A percentile compares a stretch with the other conserved stretches of the same genome.
phyloP scores from a whole-genome alignment of 2,329 filamentous ascomycete genomes.

The Thyridium curvatum region DNA sequence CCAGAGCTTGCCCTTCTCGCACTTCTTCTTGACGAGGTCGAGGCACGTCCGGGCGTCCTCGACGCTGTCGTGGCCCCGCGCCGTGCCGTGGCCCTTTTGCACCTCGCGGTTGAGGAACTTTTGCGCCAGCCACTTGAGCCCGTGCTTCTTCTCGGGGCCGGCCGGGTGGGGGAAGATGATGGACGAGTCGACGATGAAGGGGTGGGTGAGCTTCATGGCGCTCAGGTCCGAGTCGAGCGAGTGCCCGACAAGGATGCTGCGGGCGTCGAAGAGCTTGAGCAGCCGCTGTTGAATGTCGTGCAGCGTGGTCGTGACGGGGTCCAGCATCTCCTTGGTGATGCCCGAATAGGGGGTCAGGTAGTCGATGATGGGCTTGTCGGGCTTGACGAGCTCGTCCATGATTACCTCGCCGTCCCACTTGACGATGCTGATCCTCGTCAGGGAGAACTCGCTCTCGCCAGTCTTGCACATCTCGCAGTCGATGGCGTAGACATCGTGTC shows the following conservation, averaged over 20 bases:
- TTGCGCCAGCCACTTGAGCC: conserved; percentile 80
- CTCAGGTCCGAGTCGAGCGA: conserved; percentile 79
- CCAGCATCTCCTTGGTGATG: conserved; percentile 81
- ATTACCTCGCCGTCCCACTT: conserved; percentile 78
- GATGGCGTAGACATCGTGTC: conserved; percentile 70
- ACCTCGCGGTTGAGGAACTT: conserved; percentile 85
- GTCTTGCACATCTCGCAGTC: conserved; percentile 99
- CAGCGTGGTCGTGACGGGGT: conserved; percentile 76
- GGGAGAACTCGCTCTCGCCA: conserved; percentile 68
- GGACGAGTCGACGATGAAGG: conserved; percentile 88
- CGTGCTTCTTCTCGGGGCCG: conserved; percentile 83
- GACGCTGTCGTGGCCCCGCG: conserved; percentile 76
- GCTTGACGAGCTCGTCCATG: conserved; percentile 89
- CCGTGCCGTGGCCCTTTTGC: conserved; percentile 65
- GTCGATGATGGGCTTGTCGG: conserved; percentile 78
- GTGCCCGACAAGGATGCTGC: conserved; percentile 72
- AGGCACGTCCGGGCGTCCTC: conserved; percentile 90
- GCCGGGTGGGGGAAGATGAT: conserved; percentile 86
- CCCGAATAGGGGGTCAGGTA: conserved; percentile 91
- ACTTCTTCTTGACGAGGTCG: conserved; percentile 91
- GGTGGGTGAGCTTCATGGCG: conserved; percentile 80
- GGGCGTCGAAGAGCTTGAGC: conserved; percentile 63
- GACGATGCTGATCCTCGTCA: conserved; percentile 84
- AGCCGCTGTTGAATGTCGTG: conserved; percentile 76
- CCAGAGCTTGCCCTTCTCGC: conserved; percentile 85